Base-by-base conservation (phyloP, 176 grass and related monocot species). In the Hyparrhenia diplandra region DNA sequence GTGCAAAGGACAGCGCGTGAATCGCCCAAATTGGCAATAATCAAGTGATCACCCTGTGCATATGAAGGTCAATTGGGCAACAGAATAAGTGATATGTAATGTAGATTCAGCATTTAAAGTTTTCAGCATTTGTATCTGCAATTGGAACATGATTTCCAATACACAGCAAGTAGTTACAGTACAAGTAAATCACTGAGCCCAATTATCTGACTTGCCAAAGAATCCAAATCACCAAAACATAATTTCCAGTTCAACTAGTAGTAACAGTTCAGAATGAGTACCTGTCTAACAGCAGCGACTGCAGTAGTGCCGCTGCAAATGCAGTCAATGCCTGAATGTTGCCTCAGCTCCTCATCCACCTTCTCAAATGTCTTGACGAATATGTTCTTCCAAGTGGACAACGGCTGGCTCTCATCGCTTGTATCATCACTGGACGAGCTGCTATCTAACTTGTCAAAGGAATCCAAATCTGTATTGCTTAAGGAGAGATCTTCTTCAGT, bases 301-400 rank as follows among this genome's bases (percentile, higher is more conserved):
- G 94, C 94, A 5, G 94, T 97, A 9, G 91, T 84, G 69, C 94
- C 94, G 27, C 94, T 97, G 47, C 94, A 97, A 78, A 97, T 80
- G 85, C 91, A 88, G 78, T 97, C 91, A 5, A 97, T 97, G 28
- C 52, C 62, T 23, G 89, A 73, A 37, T 87, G 83, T 36, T 55
- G 71, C 30, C 80, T 86, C 45, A 97, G 88, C 36, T 92, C 94
- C 27, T 84, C 70, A 24, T 97, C 94, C 73, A 97, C 69, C 23
- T 90, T 83, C 69, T 97, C 87, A 35, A 92, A 94, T 79, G 85
- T 78, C 73, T 88, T 90, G 10, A 90, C 81, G 27, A 92, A 74
- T 49, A 74, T 47, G 55, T 74, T 79, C 32, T 75, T 90, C 94
- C 87, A 94, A 31, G 72, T 84, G 47, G 85, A 82, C 69, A 94